Evolutionary conservation across 345 rosid species (phyloP).

Genomic region (Cardamine chenopodiifolia): DNA sequence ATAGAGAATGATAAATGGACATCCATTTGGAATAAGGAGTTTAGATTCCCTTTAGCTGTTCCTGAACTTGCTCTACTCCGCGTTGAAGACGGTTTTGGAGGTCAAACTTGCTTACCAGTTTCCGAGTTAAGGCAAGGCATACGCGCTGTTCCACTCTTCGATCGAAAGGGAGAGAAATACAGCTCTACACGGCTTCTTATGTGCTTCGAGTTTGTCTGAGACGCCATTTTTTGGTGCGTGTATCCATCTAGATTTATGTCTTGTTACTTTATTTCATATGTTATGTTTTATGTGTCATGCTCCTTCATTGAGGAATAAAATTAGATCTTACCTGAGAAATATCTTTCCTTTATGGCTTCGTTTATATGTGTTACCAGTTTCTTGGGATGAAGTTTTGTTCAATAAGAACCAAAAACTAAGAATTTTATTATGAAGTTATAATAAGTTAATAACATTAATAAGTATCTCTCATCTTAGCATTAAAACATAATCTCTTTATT

Average conservation of each 20-base stretch:
- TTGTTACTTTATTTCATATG: neutral
- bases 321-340: neutral
- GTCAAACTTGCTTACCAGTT: conserved; percentile 86
- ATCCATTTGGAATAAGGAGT: conserved; percentile 88
- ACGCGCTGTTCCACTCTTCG: conserved; percentile 68
- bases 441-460: neutral
- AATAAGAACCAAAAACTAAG: neutral
- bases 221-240: conserved; percentile 22
- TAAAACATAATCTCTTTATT: conserved; percentile 18
- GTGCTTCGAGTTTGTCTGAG: conserved; percentile 60
- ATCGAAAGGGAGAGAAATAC: conserved; percentile 59
- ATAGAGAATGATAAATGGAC: conserved; percentile 63
- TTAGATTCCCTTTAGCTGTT: conserved; percentile 64
- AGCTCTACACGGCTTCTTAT: conserved; percentile 70
- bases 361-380: conserved; percentile 7
- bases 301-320: conserved; percentile 17
- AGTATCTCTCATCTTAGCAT: conserved; percentile 15
- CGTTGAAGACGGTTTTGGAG: conserved; percentile 80
- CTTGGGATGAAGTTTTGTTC: neutral
- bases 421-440: neutral
- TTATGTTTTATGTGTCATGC: conserved; percentile 15
- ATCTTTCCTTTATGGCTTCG: neutral
- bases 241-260: conserved; percentile 31
- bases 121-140: conserved; percentile 68
- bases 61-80: conserved; percentile 88